Evolutionary conservation across 495 filamentous ascomycete species (phyloP).

Genomic region (Penicillium diatomitis): DNA sequence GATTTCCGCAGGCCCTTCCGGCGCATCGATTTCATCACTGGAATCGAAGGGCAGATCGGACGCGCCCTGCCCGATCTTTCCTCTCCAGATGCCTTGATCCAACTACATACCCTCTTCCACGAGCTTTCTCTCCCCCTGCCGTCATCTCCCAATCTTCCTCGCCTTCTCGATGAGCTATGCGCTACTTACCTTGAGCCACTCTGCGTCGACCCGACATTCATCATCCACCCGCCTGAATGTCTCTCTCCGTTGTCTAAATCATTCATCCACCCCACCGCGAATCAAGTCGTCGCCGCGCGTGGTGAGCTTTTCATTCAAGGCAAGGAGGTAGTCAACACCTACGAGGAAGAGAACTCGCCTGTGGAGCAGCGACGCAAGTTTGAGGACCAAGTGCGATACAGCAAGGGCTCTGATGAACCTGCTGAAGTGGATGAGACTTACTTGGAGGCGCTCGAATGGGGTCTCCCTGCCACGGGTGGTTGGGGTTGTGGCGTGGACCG

Average conservation of each 20-base stretch:
- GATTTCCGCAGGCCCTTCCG: slow-evolving; percentile 54
- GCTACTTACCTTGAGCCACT: slow-evolving; percentile 65
- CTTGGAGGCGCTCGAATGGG: slow-evolving; percentile 72
- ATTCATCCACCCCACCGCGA: slow-evolving; percentile 49
- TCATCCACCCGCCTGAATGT: slow-evolving; percentile 83
- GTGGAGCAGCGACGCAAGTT: slow-evolving; percentile 83
- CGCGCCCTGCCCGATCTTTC: slow-evolving; percentile 61
- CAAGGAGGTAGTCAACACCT: slow-evolving; percentile 82
- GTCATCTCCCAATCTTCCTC: slow-evolving; percentile 54
- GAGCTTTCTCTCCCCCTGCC: slow-evolving; percentile 44
- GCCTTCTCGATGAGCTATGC: slow-evolving; percentile 79
- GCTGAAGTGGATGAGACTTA: slow-evolving; percentile 71
- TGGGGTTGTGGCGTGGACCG: slow-evolving; percentile 94
- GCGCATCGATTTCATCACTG: slow-evolving; percentile 72
- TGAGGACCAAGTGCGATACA: slow-evolving; percentile 44
- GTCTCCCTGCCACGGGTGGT: slow-evolving; percentile 84
- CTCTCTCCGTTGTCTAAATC: slow-evolving; percentile 90
- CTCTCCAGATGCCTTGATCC: slow-evolving; percentile 39
- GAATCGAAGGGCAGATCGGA: slow-evolving; percentile 57
- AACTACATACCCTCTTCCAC: slow-evolving; percentile 50
- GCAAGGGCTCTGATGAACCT: slow-evolving; percentile 27
- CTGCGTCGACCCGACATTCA: slow-evolving; percentile 67
- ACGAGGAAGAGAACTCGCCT: slow-evolving; percentile 96
- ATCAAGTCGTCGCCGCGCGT: slow-evolving; percentile 67
- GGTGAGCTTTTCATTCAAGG: slow-evolving; percentile 81